Evolutionary conservation across 1,284 basidiomycete species (phyloP).

Genomic region (Apiotrichum brassicae): DNA sequence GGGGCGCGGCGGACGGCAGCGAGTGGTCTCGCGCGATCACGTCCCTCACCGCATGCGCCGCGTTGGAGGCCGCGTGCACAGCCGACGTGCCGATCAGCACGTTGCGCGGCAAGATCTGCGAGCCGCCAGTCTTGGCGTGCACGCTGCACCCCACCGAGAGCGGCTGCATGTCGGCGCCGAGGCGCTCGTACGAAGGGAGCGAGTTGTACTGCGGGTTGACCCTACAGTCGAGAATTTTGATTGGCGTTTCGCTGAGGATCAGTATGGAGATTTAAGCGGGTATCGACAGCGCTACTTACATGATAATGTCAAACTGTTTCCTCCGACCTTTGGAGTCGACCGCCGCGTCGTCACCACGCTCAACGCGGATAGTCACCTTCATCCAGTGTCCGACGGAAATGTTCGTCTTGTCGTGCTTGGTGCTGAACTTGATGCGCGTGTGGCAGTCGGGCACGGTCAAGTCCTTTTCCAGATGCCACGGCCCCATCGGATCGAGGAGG

Average conservation of each 20-base stretch:
- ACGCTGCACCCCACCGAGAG: conserved; percentile 27
- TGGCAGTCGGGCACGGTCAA: conserved; percentile 49
- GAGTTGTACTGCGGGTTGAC: conserved; percentile 71
- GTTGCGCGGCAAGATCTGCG: neutral
- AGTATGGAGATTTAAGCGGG: neutral
- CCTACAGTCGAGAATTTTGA: conserved; percentile 54
- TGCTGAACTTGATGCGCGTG: conserved; percentile 65
- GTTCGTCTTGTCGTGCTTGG: conserved; percentile 73
- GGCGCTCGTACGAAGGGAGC: conserved; percentile 54
- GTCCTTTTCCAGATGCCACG: conserved; percentile 53
- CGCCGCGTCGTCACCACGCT: conserved; percentile 64
- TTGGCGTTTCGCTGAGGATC: conserved; percentile 42
- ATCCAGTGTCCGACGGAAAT: conserved; percentile 72
- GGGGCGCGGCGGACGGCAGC: neutral
- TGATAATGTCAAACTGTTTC: conserved; percentile 81
- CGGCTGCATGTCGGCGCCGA: conserved; percentile 4
- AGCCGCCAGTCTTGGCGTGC: conserved; percentile 20
- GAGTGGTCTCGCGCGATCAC: neutral
- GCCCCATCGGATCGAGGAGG: conserved; percentile 52
- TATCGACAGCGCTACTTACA: conserved; percentile 43
- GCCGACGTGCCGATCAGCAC: conserved; percentile 3
- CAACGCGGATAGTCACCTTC: conserved; percentile 77
- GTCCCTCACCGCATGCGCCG: neutral
- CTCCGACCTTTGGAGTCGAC: conserved; percentile 64
- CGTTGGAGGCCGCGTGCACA: neutral